Evolutionary conservation across 768 basidiomycete species (phyloP), one percentile per base, ranked within the genome.

Genomic region (Baorangia bicolor): DNA sequence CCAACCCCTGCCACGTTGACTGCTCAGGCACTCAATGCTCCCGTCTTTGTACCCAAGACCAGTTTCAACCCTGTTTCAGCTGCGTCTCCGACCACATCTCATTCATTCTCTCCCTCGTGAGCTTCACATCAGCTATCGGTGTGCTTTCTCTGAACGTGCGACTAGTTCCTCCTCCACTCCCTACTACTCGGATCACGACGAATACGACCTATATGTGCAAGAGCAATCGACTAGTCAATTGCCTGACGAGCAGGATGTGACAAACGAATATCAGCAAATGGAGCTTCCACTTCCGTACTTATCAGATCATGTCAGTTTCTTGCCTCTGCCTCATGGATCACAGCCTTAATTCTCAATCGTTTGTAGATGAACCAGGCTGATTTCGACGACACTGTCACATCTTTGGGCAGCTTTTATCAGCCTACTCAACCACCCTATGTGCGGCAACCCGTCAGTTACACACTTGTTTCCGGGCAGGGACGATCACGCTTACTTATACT

Each of bases 21-120:
- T 3, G 79, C 86, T 41, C 82, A 88, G 59, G 88, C 88, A 4
- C 81, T 91, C 51, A 89, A 92, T 67, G 91, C 91, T 1, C 90
- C 92, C 34, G 84, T 93, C 40, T 94, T 94, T 58, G 83, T 94
- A 21, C 91, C 92, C 20, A 92, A 89, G 69, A 74, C 66, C 54
- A 60, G 71, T 27, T 88, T 90, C 14, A 90, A 45, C 27, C 47
- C 64, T 4, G 31, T 27, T 8, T 4, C 53, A 9, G 13, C 53
- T n/a, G n/a, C 51, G 13, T 64, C 66, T 8, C 61, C 64, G 2
- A 44, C 58, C 20, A 13, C 68, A 37, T 58, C 70, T 1, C 62
- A 72, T 23, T 65, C 70, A 11, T 67, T 71, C 48, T 67, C 69
- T 51, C 69, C 56, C 48, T 73, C 63, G 67, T 71, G 55, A 57